A percentile compares a stretch with the other conserved stretches of the same genome.
Conservation (phyloP, 2,329 filamentous ascomycete genomes). For the Oidium heveae region DNA sequence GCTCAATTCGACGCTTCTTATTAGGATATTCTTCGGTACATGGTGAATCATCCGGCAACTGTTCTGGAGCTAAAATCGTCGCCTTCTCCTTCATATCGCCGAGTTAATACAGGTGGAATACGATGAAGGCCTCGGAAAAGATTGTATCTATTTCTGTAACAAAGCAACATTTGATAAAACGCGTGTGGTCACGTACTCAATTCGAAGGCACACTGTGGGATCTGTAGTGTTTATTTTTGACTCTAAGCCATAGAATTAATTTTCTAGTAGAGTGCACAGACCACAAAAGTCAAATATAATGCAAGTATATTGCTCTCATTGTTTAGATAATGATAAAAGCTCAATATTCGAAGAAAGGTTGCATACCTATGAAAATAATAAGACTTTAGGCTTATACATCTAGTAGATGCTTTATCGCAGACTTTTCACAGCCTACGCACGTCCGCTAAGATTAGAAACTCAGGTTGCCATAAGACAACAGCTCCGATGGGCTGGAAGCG, state of each 20-base stretch:
- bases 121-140: neutral
- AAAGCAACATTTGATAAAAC: conserved; percentile 1
- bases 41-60: neutral
- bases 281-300: neutral
- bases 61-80: neutral
- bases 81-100: neutral
- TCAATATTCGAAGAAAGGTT: too few species aligned
- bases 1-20: conserved; percentile 39
- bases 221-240: too few species aligned
- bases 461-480: conserved; percentile 17
- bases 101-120: neutral
- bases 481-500: conserved; percentile 18
- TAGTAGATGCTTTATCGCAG: conserved; percentile 34
- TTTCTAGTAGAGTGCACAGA: neutral
- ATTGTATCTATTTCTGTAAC: neutral
- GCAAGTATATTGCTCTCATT: too few species aligned
- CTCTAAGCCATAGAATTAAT: neutral
- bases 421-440: conserved; percentile 26
- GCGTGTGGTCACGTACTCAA: neutral
- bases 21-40: conserved; percentile 18
- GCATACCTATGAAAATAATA: too few species aligned
- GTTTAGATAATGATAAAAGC: too few species aligned
- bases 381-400: neutral
- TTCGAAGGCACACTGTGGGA: neutral
- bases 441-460: conserved; percentile 6